Evolutionary conservation across 2,329 filamentous ascomycete species (phyloP).

Genomic region (Macrophomina tecta): DNA sequence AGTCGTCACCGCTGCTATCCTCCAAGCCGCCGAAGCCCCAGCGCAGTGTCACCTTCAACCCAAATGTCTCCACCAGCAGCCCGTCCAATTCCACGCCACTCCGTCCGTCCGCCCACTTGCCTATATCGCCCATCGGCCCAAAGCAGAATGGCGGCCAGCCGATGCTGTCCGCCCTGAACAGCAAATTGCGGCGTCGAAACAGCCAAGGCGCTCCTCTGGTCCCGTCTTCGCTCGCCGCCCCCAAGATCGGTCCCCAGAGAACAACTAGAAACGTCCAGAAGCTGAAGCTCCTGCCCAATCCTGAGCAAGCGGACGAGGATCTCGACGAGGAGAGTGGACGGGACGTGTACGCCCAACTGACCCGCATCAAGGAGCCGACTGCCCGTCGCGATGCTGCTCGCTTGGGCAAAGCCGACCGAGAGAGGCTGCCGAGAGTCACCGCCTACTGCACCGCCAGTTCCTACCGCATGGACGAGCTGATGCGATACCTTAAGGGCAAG

Average conservation of each 20-base stretch:
- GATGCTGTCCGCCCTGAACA: slow-evolving; percentile 78
- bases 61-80: slow-evolving; percentile 58
- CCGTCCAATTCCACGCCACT: slow-evolving; percentile 44
- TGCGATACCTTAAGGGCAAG: slow-evolving; percentile 88
- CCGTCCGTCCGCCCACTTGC: slow-evolving; percentile 38
- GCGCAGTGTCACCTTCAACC: slow-evolving; percentile 79
- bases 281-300: slow-evolving; percentile 93
- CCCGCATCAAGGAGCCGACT: slow-evolving; percentile 94
- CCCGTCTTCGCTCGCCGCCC: slow-evolving; percentile 48
- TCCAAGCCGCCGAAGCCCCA: slow-evolving; percentile 49
- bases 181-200: slow-evolving; percentile 83
- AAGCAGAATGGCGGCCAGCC: slow-evolving; percentile 41
- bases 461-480: slow-evolving; percentile 87
- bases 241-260: slow-evolving; percentile 90
- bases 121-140: slow-evolving; percentile 39
- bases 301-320: slow-evolving; percentile 77
- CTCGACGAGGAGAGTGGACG: slow-evolving; percentile 86
- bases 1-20: slow-evolving; percentile 46
- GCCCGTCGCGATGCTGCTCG: slow-evolving; percentile 90
- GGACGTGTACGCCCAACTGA: slow-evolving; percentile 98
- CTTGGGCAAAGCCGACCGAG: slow-evolving; percentile 90
- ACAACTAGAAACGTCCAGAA: slow-evolving; percentile 97
- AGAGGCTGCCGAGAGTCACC: slow-evolving; percentile 85
- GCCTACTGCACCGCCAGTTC: slow-evolving; percentile 95
- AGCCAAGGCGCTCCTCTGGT: slow-evolving; percentile 72